phyloP scores from a whole-genome alignment of 257 asterid species.

The Solanum virginianum region DNA sequence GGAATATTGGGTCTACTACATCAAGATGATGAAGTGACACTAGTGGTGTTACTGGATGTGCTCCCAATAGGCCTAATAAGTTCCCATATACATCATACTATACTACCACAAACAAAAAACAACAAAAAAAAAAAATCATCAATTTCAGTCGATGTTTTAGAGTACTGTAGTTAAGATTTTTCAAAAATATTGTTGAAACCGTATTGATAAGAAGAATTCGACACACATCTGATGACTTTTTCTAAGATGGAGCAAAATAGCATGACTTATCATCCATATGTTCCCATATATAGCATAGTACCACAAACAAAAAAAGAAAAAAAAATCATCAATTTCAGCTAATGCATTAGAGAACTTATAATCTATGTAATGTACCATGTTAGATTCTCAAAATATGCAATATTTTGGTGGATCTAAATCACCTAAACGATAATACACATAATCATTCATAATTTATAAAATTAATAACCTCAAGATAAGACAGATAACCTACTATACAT shows the following conservation, averaged over 20 bases:
- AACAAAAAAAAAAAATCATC: neutral
- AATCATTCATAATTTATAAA: neutral
- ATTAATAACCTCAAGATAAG: neutral
- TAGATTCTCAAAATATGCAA: neutral
- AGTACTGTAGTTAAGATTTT: neutral
- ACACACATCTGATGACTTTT: neutral
- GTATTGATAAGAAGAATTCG: too few species aligned
- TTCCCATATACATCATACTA: slow-evolving; percentile 66
- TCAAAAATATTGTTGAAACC: too few species aligned
- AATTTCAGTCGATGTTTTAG: neutral
- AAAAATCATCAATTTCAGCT: neutral
- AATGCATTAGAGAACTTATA: neutral
- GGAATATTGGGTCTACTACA: slow-evolving; percentile 60
- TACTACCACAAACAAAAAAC: neutral
- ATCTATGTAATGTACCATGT: neutral
- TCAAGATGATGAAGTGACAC: slow-evolving; percentile 57
- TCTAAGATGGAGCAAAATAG: neutral
- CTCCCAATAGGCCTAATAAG: slow-evolving; percentile 50
- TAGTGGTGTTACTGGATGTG: slow-evolving; percentile 53
- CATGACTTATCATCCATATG: neutral
- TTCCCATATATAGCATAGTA: neutral
- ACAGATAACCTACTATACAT: neutral
- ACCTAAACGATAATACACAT: neutral
- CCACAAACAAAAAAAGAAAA: neutral
- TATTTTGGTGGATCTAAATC: neutral